Evolutionary conservation across 129 eudicot species (phyloP), one percentile per base, ranked within the genome.

Genomic region (Calendula officinalis): DNA sequence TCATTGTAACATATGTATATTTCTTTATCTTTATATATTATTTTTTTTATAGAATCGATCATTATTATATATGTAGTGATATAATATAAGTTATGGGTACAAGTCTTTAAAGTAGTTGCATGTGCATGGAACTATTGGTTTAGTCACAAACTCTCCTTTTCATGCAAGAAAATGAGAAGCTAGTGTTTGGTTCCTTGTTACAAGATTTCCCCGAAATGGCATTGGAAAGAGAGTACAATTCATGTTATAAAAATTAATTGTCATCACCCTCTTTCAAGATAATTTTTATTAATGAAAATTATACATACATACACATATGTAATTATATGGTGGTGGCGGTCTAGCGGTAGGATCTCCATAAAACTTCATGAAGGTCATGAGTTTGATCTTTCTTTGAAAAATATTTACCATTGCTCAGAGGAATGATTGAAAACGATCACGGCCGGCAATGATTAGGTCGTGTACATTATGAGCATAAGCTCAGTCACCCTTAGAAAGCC

Each of bases 91-190:
- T 73, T 34, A 73, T 73, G 78, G 78, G 67, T 58, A 12, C 12
- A 73, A 65, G 72, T 65, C 47, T 60, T 71, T 61, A 60, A 60
- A 71, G 76, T 60, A 39, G 78, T 57, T 56, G 65, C 72, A 73
- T 73, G 78, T 73, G 78, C 78, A 66, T 47, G 66, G 72, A 68
- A 73, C 52, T 59, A 56, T 45, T 46, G 60, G 67, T 37, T 46
- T 73, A 65, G 78, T 65, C 72, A 73, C 78, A 38, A 73, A 65
- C 78, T 14, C 78, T 73, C 41, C 78, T 73, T 73, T 73, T 73
- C 78, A 73, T 73, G 72, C 78, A 65, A 73, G 39, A 73, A 64
- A 39, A 56, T 39, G 61, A 73, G 72, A 73, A 65, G 72, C 55
- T 65, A 73, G 78, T 73, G 78, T 65, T 73, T 73, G 72, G 78